Conservation (phyloP, 2,329 filamentous ascomycete species). For the Fusarium dimerum region DNA sequence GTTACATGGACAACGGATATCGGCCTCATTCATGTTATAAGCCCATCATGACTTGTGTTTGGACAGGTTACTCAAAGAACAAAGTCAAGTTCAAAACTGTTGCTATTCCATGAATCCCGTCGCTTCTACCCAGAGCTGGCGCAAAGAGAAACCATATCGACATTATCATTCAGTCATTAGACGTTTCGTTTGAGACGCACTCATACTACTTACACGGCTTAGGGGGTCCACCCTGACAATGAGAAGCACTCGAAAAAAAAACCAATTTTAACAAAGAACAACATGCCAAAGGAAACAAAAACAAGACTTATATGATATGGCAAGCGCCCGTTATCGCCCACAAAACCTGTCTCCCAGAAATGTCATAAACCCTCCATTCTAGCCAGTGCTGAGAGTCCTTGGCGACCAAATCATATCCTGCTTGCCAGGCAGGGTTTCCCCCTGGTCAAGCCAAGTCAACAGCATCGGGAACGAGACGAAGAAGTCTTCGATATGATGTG, state of each 20-base stretch:
- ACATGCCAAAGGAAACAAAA: conserved; percentile 11
- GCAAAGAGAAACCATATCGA: conserved; percentile 16
- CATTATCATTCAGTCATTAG: conserved; percentile 35
- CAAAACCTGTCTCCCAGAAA: conserved; percentile 14
- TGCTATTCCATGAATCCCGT: conserved; percentile 14
- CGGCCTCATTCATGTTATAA: background rate
- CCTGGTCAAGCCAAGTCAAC: conserved; percentile 3
- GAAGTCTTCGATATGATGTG: conserved; percentile 24
- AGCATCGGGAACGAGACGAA: conserved; percentile 19
- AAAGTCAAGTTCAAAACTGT: background rate
- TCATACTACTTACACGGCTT: conserved; percentile 28
- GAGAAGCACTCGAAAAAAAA: background rate
- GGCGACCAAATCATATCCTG: conserved; percentile 22
- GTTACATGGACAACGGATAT: background rate
- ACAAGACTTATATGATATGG: conserved; percentile 15
- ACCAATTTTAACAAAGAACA: conserved; percentile 7
- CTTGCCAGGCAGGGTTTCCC: background rate
- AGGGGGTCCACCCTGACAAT: conserved; percentile 13
- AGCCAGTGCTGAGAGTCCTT: conserved; percentile 29
- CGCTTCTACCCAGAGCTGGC: conserved; percentile 4
- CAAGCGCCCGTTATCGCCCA: conserved; percentile 23
- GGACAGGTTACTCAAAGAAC: conserved; percentile 1
- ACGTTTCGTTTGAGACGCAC: conserved; percentile 28
- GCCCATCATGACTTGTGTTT: no score
- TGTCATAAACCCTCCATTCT: conserved; percentile 24